These are phyloP conservation scores for Neofusicoccum sp. DNA, from an alignment of 2,329 filamentous ascomycete genomes.

Conservation along the genomic window DNA sequence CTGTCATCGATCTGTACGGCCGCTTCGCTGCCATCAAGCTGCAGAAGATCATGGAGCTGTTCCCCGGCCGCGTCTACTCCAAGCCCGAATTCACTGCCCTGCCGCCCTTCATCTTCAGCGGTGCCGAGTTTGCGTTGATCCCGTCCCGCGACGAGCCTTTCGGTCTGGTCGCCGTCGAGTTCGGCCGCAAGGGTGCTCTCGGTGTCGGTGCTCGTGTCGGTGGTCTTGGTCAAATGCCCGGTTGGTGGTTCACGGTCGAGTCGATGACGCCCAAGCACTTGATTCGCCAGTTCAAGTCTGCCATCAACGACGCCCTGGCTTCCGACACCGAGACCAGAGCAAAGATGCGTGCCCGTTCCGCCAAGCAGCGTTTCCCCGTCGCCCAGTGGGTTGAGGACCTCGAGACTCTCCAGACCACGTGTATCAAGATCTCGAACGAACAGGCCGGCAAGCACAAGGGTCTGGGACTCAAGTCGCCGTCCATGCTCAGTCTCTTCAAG, in stretches of 20 bases:
- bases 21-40: conserved; percentile 67
- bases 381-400: conserved; percentile 65
- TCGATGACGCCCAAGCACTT: conserved; percentile 62
- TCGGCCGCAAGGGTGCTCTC: conserved; percentile 65
- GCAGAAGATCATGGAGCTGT: conserved; percentile 62
- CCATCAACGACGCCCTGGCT: conserved; percentile 60
- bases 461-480: conserved; percentile 22
- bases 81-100: conserved; percentile 66
- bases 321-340: conserved; percentile 57
- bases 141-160: conserved; percentile 69
- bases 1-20: conserved; percentile 66
- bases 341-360: conserved; percentile 63
- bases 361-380: conserved; percentile 65
- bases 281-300: conserved; percentile 63
- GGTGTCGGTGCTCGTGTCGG: conserved; percentile 66
- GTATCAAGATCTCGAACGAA: conserved; percentile 45
- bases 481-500: conserved; percentile 7
- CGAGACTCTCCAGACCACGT: conserved; percentile 59
- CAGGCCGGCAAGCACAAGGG: conserved; percentile 8
- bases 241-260: conserved; percentile 70
- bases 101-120: conserved; percentile 66
- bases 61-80: conserved; percentile 65
- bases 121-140: conserved; percentile 67
- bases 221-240: conserved; percentile 67
- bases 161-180: conserved; percentile 67